Percentiles rank a stretch among this genome's conserved stretches.
These are phyloP conservation scores for Chrysopogon serrulatus DNA, from an alignment of 176 grass and related monocot genomes.

Conservation along the genomic window DNA sequence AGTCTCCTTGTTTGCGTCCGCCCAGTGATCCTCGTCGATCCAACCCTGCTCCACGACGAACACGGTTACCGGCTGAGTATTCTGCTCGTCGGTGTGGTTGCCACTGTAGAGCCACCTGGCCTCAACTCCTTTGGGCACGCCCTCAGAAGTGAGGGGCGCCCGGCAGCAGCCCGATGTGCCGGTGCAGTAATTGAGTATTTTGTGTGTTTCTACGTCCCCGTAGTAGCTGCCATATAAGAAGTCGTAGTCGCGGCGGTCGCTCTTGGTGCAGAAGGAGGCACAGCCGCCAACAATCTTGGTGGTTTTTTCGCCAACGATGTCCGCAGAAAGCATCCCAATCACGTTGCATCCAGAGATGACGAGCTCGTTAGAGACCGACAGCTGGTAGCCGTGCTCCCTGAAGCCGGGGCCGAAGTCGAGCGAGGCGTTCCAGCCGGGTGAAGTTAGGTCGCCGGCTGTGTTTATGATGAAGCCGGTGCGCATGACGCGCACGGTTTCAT, in stretches of 20 bases:
- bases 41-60: not conserved
- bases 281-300: not conserved
- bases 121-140: no score
- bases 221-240: no score
- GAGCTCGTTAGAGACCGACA: not conserved
- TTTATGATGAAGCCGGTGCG: not conserved
- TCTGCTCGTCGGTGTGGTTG: no score
- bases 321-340: not conserved
- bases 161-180: no score
- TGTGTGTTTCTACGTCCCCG: no score
- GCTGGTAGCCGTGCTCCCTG: not conserved
- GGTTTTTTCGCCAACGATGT: not conserved
- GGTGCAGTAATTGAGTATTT: no score
- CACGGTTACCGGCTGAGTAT: no score
- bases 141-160: no score
- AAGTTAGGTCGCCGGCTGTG: not conserved
- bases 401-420: not conserved
- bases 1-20: not conserved
- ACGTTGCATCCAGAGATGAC: not conserved
- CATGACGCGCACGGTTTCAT: not conserved
- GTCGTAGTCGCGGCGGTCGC: fast-evolving
- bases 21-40: not conserved
- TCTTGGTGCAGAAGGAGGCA: not conserved
- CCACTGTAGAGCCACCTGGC: no score
- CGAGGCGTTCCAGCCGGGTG: not conserved